Evolutionary conservation across 2,329 filamentous ascomycete genomes (phyloP).

Genomic region (Chaetothyriales sp.): DNA sequence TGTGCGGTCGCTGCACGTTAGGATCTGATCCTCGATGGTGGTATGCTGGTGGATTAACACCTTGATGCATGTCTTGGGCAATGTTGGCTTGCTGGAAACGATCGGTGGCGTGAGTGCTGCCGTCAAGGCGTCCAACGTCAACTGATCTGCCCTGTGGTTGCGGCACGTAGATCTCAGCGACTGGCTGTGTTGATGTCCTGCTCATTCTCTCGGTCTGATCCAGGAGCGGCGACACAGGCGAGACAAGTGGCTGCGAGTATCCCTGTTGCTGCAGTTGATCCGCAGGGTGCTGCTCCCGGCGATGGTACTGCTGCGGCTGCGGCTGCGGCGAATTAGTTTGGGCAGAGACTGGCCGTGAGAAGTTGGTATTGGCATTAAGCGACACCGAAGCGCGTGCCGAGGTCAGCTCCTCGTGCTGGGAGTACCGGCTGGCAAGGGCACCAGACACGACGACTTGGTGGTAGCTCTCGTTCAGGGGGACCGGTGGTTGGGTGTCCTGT

Average conservation of each 20-base stretch:
- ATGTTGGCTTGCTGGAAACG: slow-evolving; percentile 13
- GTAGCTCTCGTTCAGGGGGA: slow-evolving; percentile 4
- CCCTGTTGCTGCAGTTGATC: background rate
- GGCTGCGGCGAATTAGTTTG: slow-evolving; percentile 4
- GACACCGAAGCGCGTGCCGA: slow-evolving; percentile 1
- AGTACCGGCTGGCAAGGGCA: background rate
- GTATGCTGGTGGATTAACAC: slow-evolving; percentile 14
- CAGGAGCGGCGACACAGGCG: slow-evolving; percentile 13
- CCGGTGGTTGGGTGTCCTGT: slow-evolving; percentile 8
- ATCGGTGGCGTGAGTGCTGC: slow-evolving; percentile 10
- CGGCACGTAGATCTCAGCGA: slow-evolving; percentile 2
- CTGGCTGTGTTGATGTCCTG: slow-evolving; percentile 1
- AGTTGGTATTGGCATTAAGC: slow-evolving; percentile 8
- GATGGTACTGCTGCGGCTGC: background rate
- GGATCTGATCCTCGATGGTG: slow-evolving; percentile 9
- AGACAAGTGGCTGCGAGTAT: slow-evolving; percentile 2
- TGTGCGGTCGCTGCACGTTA: slow-evolving; percentile 1
- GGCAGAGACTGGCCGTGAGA: slow-evolving; percentile 10
- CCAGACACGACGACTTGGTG: background rate
- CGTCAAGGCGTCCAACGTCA: slow-evolving; percentile 12
- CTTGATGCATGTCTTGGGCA: slow-evolving; percentile 17
- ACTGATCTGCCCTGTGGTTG: slow-evolving; percentile 5
- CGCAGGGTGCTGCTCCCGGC: too few species aligned
- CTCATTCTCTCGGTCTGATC: slow-evolving; percentile 4
- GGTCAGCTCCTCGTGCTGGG: background rate